Evolutionary conservation across 2,329 filamentous ascomycete genomes (phyloP).

Genomic region (Shiraia bambusicola): DNA sequence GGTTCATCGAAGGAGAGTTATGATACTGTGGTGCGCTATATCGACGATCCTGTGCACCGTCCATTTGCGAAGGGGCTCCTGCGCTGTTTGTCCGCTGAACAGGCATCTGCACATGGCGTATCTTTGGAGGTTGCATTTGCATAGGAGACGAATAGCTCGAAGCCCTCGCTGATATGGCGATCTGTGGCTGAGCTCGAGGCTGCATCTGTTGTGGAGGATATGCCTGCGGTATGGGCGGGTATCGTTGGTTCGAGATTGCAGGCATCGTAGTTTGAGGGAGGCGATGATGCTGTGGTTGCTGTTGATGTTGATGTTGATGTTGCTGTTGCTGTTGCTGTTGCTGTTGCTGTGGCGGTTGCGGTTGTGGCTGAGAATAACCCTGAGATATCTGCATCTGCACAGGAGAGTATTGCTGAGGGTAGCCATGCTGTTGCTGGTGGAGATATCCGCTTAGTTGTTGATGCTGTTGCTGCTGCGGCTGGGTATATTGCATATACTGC

Average conservation of each 20-base stretch:
- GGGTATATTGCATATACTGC: conserved; percentile 34
- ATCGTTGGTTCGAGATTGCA: conserved; percentile 27
- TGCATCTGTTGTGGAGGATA: conserved; percentile 21
- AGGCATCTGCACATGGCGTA: conserved; percentile 33
- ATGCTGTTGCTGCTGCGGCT: conserved; percentile 24
- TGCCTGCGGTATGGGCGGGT: conserved; percentile 21
- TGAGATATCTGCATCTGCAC: conserved; percentile 25
- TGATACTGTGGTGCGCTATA: conserved; percentile 18
- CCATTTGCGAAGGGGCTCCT: conserved; percentile 17
- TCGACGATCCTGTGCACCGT: conserved; percentile 15
- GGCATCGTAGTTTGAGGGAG: conserved; percentile 22
- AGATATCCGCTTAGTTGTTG: conserved; percentile 31
- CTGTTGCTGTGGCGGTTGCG: conserved; percentile 10
- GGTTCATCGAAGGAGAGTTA: conserved; percentile 38
- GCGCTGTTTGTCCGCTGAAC: conserved; percentile 22
- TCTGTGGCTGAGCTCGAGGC: conserved; percentile 30
- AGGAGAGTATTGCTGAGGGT: conserved; percentile 22
- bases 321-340: background rate
- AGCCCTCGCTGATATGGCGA: conserved; percentile 27
- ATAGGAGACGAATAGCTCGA: conserved; percentile 22
- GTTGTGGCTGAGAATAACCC: conserved; percentile 27
- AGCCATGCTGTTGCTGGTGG: conserved; percentile 21
- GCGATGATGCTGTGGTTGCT: conserved; percentile 16
- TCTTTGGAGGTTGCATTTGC: conserved; percentile 30
- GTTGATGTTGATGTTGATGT: background rate